These are phyloP conservation scores for Geranium brycei DNA, from an alignment of 345 rosid species.

Conservation along the genomic window DNA sequence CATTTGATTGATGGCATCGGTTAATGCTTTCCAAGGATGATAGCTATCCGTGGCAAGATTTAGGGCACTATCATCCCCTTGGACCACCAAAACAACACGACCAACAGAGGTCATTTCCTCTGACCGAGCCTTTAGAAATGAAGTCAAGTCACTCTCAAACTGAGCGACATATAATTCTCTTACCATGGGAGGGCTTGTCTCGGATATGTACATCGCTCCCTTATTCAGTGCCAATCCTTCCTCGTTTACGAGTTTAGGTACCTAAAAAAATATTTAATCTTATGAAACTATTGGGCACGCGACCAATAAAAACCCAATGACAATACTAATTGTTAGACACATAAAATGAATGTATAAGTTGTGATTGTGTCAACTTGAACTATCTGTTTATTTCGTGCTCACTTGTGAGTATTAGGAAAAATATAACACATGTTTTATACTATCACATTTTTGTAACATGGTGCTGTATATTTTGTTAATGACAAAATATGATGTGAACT, in stretches of 20 bases:
- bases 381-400: too few relatives aligned
- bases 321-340: too few relatives aligned
- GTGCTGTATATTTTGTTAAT: too few relatives aligned
- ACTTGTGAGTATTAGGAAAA: too few relatives aligned
- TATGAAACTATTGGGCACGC: too few relatives aligned
- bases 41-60: slow-evolving; percentile 1
- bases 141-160: slow-evolving; percentile 13
- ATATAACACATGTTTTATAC: too few relatives aligned
- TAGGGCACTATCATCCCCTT: slow-evolving; percentile 2
- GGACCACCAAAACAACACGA: slow-evolving; percentile 8
- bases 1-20: slow-evolving; percentile 8
- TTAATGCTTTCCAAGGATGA: slow-evolving; percentile 4
- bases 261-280: slow-evolving; percentile 2
- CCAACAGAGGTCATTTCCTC: slow-evolving; percentile 15
- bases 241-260: slow-evolving; percentile 6
- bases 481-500: too few relatives aligned
- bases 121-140: slow-evolving; percentile 12
- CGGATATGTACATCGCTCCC: slow-evolving; percentile 14
- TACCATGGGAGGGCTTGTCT: slow-evolving; percentile 13
- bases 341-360: too few relatives aligned
- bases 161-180: slow-evolving; percentile 17
- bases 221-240: slow-evolving; percentile 9
- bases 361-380: too few relatives aligned
- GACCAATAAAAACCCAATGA: too few relatives aligned
- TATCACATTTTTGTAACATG: too few relatives aligned